phyloP scores from a whole-genome alignment of 2,329 filamentous ascomycete genomes.

The Fusarium ambrosium region DNA sequence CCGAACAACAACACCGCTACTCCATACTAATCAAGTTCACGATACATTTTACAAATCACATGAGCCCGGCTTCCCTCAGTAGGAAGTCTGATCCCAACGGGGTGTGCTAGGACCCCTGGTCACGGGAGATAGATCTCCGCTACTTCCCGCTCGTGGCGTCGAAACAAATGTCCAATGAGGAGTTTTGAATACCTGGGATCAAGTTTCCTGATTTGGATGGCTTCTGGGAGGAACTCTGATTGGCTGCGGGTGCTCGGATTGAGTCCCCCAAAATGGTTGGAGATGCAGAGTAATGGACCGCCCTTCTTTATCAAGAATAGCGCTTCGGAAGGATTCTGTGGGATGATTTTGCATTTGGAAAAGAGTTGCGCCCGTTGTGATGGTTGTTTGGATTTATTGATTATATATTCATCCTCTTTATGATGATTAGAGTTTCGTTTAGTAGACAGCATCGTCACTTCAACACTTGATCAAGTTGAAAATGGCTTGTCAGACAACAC shows the following conservation, averaged over 20 bases:
- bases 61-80: neutral
- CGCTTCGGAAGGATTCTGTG: neutral
- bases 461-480: neutral
- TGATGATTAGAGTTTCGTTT: neutral
- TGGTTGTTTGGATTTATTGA: neutral
- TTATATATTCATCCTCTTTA: neutral
- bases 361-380: neutral
- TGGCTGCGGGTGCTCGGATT: neutral
- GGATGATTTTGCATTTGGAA: neutral
- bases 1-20: neutral
- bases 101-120: neutral
- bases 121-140: neutral
- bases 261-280: neutral
- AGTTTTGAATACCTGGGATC: neutral
- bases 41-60: neutral
- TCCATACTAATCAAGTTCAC: neutral
- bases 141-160: neutral
- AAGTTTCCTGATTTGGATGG: neutral
- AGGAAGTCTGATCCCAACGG: neutral
- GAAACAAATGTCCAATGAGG: constrained; percentile 1
- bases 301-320: constrained; percentile 4
- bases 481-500: constrained; percentile 27
- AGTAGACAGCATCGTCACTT: neutral
- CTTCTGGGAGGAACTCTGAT: neutral
- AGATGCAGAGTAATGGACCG: neutral